Base-by-base conservation (phyloP, 257 asterid genomes). In the Ballota nigra region DNA sequence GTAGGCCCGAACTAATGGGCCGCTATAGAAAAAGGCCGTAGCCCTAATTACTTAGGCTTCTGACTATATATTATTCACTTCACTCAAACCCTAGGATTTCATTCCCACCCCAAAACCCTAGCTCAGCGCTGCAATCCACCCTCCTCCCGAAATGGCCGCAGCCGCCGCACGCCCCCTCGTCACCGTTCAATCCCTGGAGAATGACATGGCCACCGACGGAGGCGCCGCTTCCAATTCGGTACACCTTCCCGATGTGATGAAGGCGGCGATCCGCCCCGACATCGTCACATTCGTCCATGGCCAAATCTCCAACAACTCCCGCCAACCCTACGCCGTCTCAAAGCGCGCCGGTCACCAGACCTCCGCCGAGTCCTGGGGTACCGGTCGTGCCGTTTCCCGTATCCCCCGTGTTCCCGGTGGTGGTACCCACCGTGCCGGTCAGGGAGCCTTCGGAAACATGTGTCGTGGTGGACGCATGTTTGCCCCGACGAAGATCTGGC, bases 321-420 rank as follows among this genome's bases (percentile, higher is more conserved):
- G 92, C 1, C 92, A 89, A 16, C 92, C 95, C 7, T 86, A 89
- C 66, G 90, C 95, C 33, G 90, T 89, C 0, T 87, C 95, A 16
- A 84, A 70, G 55, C 61, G 57, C 10, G 90, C 95, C 19, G 95
- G 92, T 0, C 96, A 87, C 78, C 95, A 89, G 81, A 89, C 94
- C 55, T 86, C 92, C 18, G 90, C 92, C 33, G 92, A 85, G 60
- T 87, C 94, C 0, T 87, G 92, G 92, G 94, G 94, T 22, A 89
- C 92, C 0, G 90, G 94, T 0, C 86, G 94, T 2, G 94, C 92
- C 15, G 94, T 89, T 0, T 89, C 96, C 1, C 96, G 90, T 87
- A 89, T 89, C n/a, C 60, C 94, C 9, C 94, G 92, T 76, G 96
- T 89, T 1, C 87, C 92, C 0, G 90, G 96, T 0, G 96, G 94